phyloP scores from a whole-genome alignment of 2,329 filamentous ascomycete species.

The Diplodia mutila region DNA sequence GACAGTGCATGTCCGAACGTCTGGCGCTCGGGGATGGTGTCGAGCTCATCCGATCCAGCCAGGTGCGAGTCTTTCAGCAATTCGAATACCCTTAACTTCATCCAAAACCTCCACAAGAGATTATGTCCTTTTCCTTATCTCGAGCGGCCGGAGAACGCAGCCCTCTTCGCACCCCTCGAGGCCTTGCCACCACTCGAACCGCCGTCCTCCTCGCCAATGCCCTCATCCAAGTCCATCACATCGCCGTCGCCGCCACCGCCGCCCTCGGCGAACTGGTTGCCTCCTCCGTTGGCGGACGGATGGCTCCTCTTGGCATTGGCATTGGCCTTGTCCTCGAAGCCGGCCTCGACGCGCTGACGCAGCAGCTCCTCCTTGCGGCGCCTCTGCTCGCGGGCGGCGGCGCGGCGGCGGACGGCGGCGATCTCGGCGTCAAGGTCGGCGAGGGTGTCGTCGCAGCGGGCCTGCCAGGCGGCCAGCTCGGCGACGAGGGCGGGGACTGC shows the following conservation, averaged over 20 bases:
- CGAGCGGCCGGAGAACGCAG: not conserved
- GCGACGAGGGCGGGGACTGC: slow-evolving; percentile 68
- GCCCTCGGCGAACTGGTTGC: slow-evolving; percentile 30
- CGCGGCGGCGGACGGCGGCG: slow-evolving; percentile 30
- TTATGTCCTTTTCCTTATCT: not conserved
- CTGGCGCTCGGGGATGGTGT: not conserved
- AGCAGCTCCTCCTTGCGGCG: slow-evolving; percentile 14
- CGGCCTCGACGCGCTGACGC: slow-evolving; percentile 9
- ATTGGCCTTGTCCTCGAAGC: slow-evolving; percentile 13
- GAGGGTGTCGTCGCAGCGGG: slow-evolving; percentile 75
- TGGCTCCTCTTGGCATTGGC: slow-evolving; percentile 9
- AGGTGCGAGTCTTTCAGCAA: not conserved
- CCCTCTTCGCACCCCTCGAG: slow-evolving; percentile 5
- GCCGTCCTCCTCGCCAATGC: slow-evolving; percentile 25
- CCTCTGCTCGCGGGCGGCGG: slow-evolving; percentile 2
- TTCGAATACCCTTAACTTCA: not conserved
- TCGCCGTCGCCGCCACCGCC: slow-evolving; percentile 33
- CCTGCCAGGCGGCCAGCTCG: slow-evolving; percentile 74
- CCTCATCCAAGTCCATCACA: slow-evolving; percentile 44
- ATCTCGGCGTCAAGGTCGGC: slow-evolving; percentile 77
- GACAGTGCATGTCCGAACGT: not conserved
- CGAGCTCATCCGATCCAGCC: not conserved
- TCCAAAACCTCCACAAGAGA: not conserved
- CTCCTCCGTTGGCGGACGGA: not conserved
- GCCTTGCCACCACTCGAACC: slow-evolving; percentile 23